phyloP scores from a whole-genome alignment of 202 grass and related monocot species.

The Setaria italica region DNA sequence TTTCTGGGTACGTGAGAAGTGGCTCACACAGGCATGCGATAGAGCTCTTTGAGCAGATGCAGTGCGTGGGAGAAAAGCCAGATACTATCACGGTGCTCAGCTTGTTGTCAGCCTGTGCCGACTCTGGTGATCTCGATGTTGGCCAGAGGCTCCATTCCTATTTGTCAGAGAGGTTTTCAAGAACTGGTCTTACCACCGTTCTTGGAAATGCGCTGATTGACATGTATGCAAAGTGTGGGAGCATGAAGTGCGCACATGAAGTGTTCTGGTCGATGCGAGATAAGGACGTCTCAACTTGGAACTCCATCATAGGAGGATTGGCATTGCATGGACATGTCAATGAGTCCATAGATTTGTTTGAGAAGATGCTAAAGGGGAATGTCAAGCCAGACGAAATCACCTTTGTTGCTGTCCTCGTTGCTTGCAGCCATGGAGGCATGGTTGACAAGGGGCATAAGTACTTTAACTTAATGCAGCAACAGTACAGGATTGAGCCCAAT shows the following conservation, averaged over 20 bases:
- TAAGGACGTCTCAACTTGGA: slow-evolving; percentile 86
- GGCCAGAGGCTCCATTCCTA: slow-evolving; percentile 64
- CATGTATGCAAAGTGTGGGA: slow-evolving; percentile 90
- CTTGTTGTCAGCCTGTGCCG: slow-evolving; percentile 65
- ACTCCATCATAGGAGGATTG: slow-evolving; percentile 79
- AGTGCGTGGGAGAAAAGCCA: slow-evolving; percentile 54
- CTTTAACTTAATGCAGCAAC: slow-evolving; percentile 75
- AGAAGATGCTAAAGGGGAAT: slow-evolving; percentile 70
- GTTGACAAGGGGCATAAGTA: slow-evolving; percentile 67
- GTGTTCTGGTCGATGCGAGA: slow-evolving; percentile 73
- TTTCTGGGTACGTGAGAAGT: slow-evolving; percentile 76
- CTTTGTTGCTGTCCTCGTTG: slow-evolving; percentile 77
- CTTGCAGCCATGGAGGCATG: slow-evolving; percentile 79
- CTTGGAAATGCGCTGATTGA: slow-evolving; percentile 77
- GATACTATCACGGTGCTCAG: slow-evolving; percentile 81
- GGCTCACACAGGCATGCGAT: slow-evolving; percentile 53
- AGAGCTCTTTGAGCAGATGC: slow-evolving; percentile 80
- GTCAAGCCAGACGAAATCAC: slow-evolving; percentile 78
- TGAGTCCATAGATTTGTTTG: slow-evolving; percentile 61
- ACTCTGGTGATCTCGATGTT: slow-evolving; percentile 62
- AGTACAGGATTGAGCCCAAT: slow-evolving; percentile 72
- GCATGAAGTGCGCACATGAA: slow-evolving; percentile 64
- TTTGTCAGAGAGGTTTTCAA: slow-evolving; percentile 52
- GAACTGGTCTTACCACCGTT: slow-evolving; percentile 49
- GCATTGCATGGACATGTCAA: slow-evolving; percentile 65